phyloP scores from a whole-genome alignment of 768 basidiomycete genomes.

The Aureoboletus auriporus region DNA sequence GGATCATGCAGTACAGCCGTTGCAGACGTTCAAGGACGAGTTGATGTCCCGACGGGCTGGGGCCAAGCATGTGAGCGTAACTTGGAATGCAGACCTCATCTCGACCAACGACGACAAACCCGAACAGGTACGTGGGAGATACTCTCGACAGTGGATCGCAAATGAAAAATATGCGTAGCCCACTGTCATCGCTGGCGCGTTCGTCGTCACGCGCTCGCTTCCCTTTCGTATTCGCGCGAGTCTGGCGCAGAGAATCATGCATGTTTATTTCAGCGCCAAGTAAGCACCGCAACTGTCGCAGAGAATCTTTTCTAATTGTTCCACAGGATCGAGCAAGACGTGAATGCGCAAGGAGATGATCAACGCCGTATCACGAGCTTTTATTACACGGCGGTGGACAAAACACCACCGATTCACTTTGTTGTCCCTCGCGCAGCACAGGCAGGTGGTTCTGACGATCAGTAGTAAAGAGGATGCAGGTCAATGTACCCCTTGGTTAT shows the following conservation, averaged over 20 bases:
- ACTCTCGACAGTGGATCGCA: no score
- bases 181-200: slow-evolving; percentile 36
- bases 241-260: slow-evolving; percentile 33
- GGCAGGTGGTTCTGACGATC: background rate
- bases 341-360: slow-evolving; percentile 12
- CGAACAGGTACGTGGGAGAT: slow-evolving; percentile 16
- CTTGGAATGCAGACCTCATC: slow-evolving; percentile 33
- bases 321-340: slow-evolving; percentile 25
- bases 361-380: slow-evolving; percentile 32
- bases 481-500: no score
- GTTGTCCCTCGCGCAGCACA: slow-evolving; percentile 9
- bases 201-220: slow-evolving; percentile 36
- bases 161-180: slow-evolving; percentile 15
- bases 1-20: slow-evolving; percentile 25
- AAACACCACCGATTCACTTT: slow-evolving; percentile 32
- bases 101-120: slow-evolving; percentile 24
- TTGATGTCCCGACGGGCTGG: slow-evolving; percentile 18
- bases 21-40: slow-evolving; percentile 27
- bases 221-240: slow-evolving; percentile 38
- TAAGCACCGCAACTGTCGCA: slow-evolving; percentile 12
- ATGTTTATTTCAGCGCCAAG: slow-evolving; percentile 39
- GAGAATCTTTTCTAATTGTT: background rate
- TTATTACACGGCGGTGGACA: slow-evolving; percentile 31
- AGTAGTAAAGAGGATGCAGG: background rate
- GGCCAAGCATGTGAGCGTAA: slow-evolving; percentile 19